Base-by-base conservation (phyloP, 331 rosid genomes). In the Saraca asoca region DNA sequence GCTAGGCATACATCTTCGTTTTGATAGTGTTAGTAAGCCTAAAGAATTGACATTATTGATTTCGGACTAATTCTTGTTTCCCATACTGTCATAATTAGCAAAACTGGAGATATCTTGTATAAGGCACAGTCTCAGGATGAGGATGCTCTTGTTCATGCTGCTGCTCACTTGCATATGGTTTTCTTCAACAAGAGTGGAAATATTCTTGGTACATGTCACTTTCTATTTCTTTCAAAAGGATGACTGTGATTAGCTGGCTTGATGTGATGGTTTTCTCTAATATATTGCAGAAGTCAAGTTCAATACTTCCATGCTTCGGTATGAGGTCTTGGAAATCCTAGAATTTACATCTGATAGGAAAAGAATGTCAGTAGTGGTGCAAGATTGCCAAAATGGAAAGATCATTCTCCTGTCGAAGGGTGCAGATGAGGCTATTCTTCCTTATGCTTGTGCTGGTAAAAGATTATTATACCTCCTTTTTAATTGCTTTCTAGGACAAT, bases 81-180 rank as follows among this genome's bases (percentile, higher is more conserved):
- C 51, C 72, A 69, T 65, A 45, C 33, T 69, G 24, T 75, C 71
- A 13, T 76, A 66, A 67, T 66, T 77, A 94, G 99, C 84, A 90
- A 88, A 88, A 76, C 61, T 77, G 97, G 99, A 79, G 82, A 75
- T 78, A 86, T 94, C 66, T 20, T 88, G 79, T 94, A 86, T 82
- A 94, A 90, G 83, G 97, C 99, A 34, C 99, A 94, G 74, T 94
- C 99, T 71, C 97, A 94, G 84, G 99, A 94, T 79, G 99, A 94
- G 81, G 97, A 94, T 79, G 99, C 99, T 60, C 96, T 94, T 71
- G 99, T 94, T 61, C 88, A 75, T 5, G 97, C 99, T 78, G 97
- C 99, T 66, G 89, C 96, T 71, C 76, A 45, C 70, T 65, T 94
- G 81, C 90, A 90, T 76, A 85, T 94, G 97, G 83, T 90, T 80